Evolutionary conservation across 306 rosid genomes (phyloP).

Genomic region (Prunus salicina): DNA sequence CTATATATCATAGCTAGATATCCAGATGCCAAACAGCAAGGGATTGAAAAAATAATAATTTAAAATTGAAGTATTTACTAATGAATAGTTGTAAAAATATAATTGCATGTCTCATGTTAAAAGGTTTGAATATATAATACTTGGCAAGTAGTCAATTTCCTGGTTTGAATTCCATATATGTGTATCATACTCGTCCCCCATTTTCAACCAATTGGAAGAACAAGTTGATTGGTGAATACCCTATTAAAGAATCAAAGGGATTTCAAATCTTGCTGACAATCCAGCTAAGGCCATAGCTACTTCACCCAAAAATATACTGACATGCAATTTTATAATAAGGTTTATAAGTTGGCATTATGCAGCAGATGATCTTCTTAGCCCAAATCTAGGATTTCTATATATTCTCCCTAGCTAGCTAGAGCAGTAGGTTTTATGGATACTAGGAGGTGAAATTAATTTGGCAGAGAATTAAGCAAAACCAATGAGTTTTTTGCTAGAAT

Average conservation of each 20-base stretch:
- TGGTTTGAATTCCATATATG: too few relatives aligned
- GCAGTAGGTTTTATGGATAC: too few relatives aligned
- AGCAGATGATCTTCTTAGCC: slow-evolving; percentile 21
- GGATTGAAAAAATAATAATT: too few relatives aligned
- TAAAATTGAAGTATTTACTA: too few relatives aligned
- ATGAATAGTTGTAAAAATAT: too few relatives aligned
- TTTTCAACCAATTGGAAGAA: too few relatives aligned
- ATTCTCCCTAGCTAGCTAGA: not conserved
- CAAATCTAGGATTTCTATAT: slow-evolving; percentile 26
- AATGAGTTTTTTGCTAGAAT: slow-evolving; percentile 21
- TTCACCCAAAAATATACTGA: slow-evolving; percentile 17
- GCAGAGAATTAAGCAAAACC: slow-evolving; percentile 11
- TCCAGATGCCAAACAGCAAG: too few relatives aligned
- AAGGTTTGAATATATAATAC: too few relatives aligned
- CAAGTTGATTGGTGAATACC: not conserved
- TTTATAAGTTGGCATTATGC: slow-evolving; percentile 4
- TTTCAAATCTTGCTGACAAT: slow-evolving; percentile 37
- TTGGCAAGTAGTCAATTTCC: too few relatives aligned
- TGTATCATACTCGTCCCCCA: too few relatives aligned
- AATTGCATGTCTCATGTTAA: too few relatives aligned
- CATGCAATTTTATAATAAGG: not conserved
- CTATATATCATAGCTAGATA: too few relatives aligned
- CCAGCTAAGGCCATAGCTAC: slow-evolving; percentile 35
- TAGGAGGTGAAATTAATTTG: not conserved
- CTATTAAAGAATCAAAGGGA: slow-evolving; percentile 9